Conservation (phyloP, 805 yeast genomes). For the Kodamaea leandrae region DNA sequence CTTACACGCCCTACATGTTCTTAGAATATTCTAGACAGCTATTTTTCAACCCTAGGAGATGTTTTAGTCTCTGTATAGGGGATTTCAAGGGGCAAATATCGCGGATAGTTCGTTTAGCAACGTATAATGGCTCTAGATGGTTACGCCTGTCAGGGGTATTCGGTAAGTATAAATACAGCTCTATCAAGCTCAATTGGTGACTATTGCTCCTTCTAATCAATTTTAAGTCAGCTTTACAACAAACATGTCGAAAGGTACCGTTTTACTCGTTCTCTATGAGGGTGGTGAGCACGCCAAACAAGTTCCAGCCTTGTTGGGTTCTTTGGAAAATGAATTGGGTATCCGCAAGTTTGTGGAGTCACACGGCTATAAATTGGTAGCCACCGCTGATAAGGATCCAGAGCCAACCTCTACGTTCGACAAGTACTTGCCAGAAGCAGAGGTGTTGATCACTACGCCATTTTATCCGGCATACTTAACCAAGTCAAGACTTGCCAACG, state of each 20-base stretch:
- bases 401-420: conserved; percentile 59
- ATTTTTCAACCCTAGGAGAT: too few relatives aligned
- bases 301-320: conserved; percentile 62
- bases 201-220: too few relatives aligned
- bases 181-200: too few relatives aligned
- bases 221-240: too few relatives aligned
- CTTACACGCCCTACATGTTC: too few relatives aligned
- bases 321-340: conserved; percentile 75
- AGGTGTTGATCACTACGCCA: conserved; percentile 76
- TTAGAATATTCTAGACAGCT: too few relatives aligned
- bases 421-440: conserved; percentile 66
- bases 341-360: conserved; percentile 60
- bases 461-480: conserved; percentile 80
- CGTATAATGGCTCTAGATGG: too few relatives aligned
- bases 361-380: conserved; percentile 63
- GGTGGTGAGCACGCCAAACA: conserved; percentile 59
- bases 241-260: conserved; percentile 25
- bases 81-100: too few relatives aligned
- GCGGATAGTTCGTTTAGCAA: too few relatives aligned
- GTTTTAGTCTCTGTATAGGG: too few relatives aligned
- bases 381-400: conserved; percentile 67
- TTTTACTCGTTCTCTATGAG: conserved; percentile 56
- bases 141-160: too few relatives aligned
- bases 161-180: too few relatives aligned
- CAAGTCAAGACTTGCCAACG: conserved; percentile 61